phyloP scores from a whole-genome alignment of 805 yeast genomes.

The Brettanomyces naardenensis region DNA sequence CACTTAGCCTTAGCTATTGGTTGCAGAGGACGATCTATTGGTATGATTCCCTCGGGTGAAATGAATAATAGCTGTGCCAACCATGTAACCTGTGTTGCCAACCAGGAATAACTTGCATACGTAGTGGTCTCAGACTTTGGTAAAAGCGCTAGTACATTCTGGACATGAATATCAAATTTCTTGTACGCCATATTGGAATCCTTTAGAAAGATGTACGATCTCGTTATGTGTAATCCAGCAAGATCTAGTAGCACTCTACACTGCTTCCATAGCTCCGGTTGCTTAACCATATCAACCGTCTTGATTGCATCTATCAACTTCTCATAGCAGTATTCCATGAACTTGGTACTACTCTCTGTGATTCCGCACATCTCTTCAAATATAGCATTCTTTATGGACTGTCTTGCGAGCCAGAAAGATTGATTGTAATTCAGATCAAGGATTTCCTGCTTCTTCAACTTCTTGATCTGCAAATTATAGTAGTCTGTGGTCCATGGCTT shows the following conservation, averaged over 20 bases:
- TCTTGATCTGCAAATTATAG: constrained; percentile 33
- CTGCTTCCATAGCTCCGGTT: constrained; percentile 31
- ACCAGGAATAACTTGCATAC: constrained; percentile 40
- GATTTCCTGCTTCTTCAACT: constrained; percentile 30
- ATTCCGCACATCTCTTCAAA: constrained; percentile 40
- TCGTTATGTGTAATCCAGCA: constrained; percentile 53
- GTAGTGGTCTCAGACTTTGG: constrained; percentile 21
- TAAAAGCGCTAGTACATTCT: constrained; percentile 35
- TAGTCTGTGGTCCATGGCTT: constrained; percentile 36
- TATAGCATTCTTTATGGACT: constrained; percentile 42
- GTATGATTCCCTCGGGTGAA: constrained; percentile 37
- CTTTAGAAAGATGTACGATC: constrained; percentile 51
- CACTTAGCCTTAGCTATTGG: constrained; percentile 25
- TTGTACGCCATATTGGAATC: constrained; percentile 51
- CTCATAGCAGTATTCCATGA: constrained; percentile 48
- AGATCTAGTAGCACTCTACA: constrained; percentile 49
- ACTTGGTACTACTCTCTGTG: constrained; percentile 39
- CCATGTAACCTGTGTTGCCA: constrained; percentile 56
- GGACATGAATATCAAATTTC: constrained; percentile 59
- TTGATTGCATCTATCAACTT: constrained; percentile 34
- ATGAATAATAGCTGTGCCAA: constrained; percentile 47
- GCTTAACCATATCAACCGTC: constrained; percentile 12
- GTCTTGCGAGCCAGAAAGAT: constrained; percentile 39
- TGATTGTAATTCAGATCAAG: constrained; percentile 13
- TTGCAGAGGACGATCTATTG: constrained; percentile 25